Base-by-base conservation (phyloP, 108 stramenopile genomes). In the Phaeodactylum tricornutum region DNA sequence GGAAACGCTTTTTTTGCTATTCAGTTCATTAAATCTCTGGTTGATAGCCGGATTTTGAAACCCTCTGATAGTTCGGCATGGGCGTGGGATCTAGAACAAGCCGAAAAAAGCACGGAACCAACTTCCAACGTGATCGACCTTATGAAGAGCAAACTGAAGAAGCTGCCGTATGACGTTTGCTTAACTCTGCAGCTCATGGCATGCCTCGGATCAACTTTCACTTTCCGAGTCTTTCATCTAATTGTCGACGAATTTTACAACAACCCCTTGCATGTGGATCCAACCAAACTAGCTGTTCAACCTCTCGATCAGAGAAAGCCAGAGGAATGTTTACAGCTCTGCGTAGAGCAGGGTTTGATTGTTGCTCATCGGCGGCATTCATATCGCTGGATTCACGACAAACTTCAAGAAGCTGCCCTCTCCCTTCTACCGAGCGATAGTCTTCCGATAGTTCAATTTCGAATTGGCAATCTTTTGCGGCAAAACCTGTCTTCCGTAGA, bases 1-100 rank as follows among this genome's bases (percentile, higher is more conserved):
- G 81, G 81, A n/a, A 78, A 78, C 47, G 67, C 74, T 7, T 72
- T 76, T 27, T 79, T 79, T 51, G 61, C 55, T 1, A 35, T 67
- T 3, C 65, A 75, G 37, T 41, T 41, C 39, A 20, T 41, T 15
- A 41, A 6, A 5, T n/a, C 21, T 6, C 39, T 41, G 19, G 19
- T 6, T 5, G 8, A 41, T 20, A 41, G 16, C 19, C 19, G 14
- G 5, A 5, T 41, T 9, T 41, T 41, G 14, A 5, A 41, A 20
- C 21, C 21, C 39, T 20, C 16, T 41, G 21, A 20, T 41, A 20
- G 39, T 4, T 41, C 39, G 16, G 16, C 21, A 14, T 55, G 54
- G 54, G 32, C 27, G 16, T 55, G 54, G 54, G 37, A 55, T 26
- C 29, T 26, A 19, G 27, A 6, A 21, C 9, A 24, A 19, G 23